phyloP scores from a whole-genome alignment of 352 stramenopile genomes.

The Pythium apleroticum region DNA sequence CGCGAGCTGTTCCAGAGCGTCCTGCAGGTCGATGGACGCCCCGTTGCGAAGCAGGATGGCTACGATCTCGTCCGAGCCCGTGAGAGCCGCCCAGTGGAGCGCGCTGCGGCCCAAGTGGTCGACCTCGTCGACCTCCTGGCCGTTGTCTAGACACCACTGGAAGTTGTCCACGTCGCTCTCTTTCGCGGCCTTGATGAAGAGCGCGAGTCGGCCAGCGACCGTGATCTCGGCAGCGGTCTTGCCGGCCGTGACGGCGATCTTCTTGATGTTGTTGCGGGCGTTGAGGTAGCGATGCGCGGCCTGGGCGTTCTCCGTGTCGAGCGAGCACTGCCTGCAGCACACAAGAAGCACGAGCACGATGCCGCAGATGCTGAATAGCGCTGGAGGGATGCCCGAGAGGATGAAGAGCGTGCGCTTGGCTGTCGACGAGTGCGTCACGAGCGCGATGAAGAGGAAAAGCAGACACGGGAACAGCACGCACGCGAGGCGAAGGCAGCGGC shows the following conservation, averaged over 20 bases:
- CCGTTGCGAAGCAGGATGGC: constrained; percentile 63
- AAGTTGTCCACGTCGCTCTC: constrained; percentile 45
- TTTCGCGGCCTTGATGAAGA: constrained; percentile 62
- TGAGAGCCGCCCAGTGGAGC: constrained; percentile 65
- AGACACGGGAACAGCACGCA: constrained; percentile 58
- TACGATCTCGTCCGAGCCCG: constrained; percentile 58
- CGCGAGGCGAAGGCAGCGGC: constrained; percentile 48
- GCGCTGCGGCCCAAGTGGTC: constrained; percentile 63
- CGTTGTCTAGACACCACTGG: constrained; percentile 57
- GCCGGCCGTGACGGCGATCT: constrained; percentile 55
- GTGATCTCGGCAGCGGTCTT: constrained; percentile 23
- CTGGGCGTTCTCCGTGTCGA: constrained; percentile 56
- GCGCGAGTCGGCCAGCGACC: constrained; percentile 54
- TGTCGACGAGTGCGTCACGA: constrained; percentile 30
- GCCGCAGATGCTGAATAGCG: constrained; percentile 37
- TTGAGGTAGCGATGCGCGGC: constrained; percentile 60
- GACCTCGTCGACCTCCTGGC: constrained; percentile 59
- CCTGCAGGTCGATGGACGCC: constrained; percentile 58
- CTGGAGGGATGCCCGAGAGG: constrained; percentile 38
- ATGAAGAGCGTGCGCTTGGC: constrained; percentile 46
- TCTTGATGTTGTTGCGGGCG: constrained; percentile 36
- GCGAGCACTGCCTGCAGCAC: constrained; percentile 49
- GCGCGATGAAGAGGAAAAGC: constrained; percentile 54
- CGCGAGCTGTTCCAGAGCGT: constrained; percentile 55
- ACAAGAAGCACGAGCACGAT: constrained; percentile 44